Conservation (phyloP, 495 filamentous ascomycete genomes). For the Hypoxylon fuscum region DNA sequence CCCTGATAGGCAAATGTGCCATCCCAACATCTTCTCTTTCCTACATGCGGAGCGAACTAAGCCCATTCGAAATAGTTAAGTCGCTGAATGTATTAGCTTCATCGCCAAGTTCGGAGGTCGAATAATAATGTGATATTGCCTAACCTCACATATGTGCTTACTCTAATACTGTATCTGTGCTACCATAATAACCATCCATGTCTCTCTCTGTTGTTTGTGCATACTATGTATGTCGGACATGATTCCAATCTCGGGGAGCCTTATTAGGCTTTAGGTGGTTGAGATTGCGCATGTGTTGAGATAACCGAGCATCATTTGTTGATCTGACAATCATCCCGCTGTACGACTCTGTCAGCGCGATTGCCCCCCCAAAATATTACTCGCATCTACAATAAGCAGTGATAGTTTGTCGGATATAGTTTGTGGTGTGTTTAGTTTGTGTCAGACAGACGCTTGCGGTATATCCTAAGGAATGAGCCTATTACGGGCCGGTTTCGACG, state of each 20-base stretch:
- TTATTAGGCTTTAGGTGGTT: slow-evolving; percentile 3
- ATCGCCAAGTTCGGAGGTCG: too few relatives aligned
- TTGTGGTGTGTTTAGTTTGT: too few relatives aligned
- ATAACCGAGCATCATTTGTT: slow-evolving; percentile 5
- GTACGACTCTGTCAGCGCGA: slow-evolving; percentile 8
- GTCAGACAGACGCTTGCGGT: too few relatives aligned
- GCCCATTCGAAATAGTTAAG: slow-evolving; percentile 4
- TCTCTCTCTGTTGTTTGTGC: slow-evolving; percentile 2
- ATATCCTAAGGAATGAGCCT: too few relatives aligned
- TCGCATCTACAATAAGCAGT: neutral
- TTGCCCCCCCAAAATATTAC: neutral
- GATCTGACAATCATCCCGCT: slow-evolving; percentile 6
- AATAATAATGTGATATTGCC: neutral
- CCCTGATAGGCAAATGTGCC: slow-evolving; percentile 10
- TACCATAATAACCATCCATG: neutral
- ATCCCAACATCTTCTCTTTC: slow-evolving; percentile 11
- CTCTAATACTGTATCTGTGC: slow-evolving; percentile 8
- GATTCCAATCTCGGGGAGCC: slow-evolving; percentile 7
- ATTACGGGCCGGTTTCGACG: too few relatives aligned
- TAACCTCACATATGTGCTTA: neutral
- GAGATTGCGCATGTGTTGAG: slow-evolving; percentile 8
- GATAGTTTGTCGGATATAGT: neutral
- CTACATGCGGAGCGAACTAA: slow-evolving; percentile 22
- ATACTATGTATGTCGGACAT: neutral
- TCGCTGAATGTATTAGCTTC: neutral